Conservation (phyloP, 2,329 filamentous ascomycete genomes). For the Botrytis galanthina region DNA sequence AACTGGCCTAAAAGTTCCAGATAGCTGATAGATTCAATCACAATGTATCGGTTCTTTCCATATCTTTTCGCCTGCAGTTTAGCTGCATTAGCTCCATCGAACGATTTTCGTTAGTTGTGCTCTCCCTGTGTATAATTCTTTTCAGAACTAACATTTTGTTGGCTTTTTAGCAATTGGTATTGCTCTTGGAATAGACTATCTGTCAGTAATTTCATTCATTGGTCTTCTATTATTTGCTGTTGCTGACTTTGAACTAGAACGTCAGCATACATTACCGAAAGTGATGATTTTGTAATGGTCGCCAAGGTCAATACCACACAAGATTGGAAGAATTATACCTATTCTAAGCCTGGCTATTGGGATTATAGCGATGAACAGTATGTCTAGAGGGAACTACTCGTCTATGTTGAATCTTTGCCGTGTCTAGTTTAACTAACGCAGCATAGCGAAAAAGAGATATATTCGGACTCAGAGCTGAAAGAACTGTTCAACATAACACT, state of each 20-base stretch:
- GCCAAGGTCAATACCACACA: neutral
- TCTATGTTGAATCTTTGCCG: neutral
- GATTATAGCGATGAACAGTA: neutral
- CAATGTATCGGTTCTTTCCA: neutral
- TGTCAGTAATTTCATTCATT: neutral
- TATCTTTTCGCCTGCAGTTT: neutral
- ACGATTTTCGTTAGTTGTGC: neutral
- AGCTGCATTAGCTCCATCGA: neutral
- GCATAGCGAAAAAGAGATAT: too few species aligned
- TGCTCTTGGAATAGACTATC: neutral
- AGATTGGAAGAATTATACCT: neutral
- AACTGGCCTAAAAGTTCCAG: neutral
- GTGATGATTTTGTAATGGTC: neutral
- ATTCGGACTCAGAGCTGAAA: neutral
- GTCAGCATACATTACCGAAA: slow-evolving; percentile 1
- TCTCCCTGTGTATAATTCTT: neutral
- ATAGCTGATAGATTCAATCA: neutral
- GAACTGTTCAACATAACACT: neutral
- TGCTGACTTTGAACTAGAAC: neutral
- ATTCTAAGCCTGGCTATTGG: neutral
- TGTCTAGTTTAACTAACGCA: neutral
- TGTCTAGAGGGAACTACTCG: neutral
- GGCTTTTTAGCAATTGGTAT: neutral
- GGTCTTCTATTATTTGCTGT: too few species aligned
- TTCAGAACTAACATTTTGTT: neutral